Evolutionary conservation across 352 stramenopile genomes (phyloP).

Genomic region (Phytophthora tubulina): DNA sequence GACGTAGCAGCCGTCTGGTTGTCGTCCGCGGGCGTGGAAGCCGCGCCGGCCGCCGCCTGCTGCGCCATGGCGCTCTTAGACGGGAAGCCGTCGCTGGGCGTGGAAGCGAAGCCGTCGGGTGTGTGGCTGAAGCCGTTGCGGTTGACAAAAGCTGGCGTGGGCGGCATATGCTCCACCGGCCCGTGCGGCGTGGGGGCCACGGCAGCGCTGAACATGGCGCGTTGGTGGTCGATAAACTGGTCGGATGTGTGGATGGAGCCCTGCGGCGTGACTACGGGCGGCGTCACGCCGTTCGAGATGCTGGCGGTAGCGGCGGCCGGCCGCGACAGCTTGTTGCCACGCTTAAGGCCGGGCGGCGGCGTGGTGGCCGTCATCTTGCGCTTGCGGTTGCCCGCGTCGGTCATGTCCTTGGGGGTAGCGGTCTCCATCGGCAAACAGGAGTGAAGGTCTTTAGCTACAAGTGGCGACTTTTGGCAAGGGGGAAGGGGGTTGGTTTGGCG

Average conservation of each 20-base stretch:
- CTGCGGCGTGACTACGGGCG: slow-evolving; percentile 49
- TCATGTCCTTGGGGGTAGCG: slow-evolving; percentile 39
- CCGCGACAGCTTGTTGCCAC: slow-evolving; percentile 63
- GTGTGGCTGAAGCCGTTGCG: slow-evolving; percentile 72
- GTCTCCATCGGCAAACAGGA: slow-evolving; percentile 36
- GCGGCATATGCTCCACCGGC: slow-evolving; percentile 80
- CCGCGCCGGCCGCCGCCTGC: slow-evolving; percentile 6
- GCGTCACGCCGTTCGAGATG: slow-evolving; percentile 51
- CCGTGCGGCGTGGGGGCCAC: slow-evolving; percentile 85
- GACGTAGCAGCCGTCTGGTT: slow-evolving; percentile 30
- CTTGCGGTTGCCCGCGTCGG: slow-evolving; percentile 67
- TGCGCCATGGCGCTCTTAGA: slow-evolving; percentile 36
- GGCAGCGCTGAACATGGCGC: slow-evolving; percentile 75
- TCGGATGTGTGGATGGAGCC: slow-evolving; percentile 69
- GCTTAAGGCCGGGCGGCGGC: slow-evolving; percentile 51
- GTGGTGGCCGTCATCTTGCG: slow-evolving; percentile 73
- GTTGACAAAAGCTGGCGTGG: slow-evolving; percentile 84
- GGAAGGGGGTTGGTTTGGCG: slow-evolving; percentile 5
- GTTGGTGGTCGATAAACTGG: slow-evolving; percentile 82
- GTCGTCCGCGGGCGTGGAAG: slow-evolving; percentile 42
- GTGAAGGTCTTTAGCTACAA: slow-evolving; percentile 28
- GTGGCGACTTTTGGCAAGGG: not conserved
- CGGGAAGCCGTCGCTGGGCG: slow-evolving; percentile 54
- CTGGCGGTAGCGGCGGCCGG: slow-evolving; percentile 34
- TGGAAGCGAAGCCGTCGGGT: slow-evolving; percentile 75